phyloP scores from a whole-genome alignment of 129 eudicot genomes.

The Pseudognaphalium luteoalbum region DNA sequence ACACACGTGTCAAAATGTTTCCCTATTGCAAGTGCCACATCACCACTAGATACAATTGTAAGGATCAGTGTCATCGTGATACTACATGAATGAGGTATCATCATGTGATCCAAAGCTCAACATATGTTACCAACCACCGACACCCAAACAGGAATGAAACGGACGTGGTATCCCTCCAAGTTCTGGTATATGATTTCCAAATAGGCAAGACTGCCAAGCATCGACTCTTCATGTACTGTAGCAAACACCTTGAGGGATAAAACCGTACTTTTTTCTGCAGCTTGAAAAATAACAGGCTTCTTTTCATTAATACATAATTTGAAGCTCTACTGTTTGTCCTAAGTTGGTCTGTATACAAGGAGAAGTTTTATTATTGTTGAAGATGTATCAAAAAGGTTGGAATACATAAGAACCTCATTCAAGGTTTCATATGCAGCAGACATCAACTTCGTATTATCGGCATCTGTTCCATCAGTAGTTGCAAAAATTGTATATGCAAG shows the following conservation, averaged over 20 bases:
- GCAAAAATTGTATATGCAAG: slow-evolving; percentile 56
- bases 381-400: slow-evolving; percentile 53
- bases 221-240: slow-evolving; percentile 92
- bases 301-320: slow-evolving; percentile 53
- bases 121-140: slow-evolving; percentile 93
- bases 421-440: slow-evolving; percentile 78
- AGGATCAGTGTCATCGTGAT: slow-evolving; percentile 84
- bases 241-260: slow-evolving; percentile 70
- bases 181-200: slow-evolving; percentile 82
- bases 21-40: slow-evolving; percentile 93
- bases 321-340: slow-evolving; percentile 63
- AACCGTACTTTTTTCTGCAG: slow-evolving; percentile 69
- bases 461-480: slow-evolving; percentile 68
- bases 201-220: slow-evolving; percentile 94
- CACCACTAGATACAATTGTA: slow-evolving; percentile 71
- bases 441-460: slow-evolving; percentile 67
- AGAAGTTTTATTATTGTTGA: slow-evolving; percentile 62
- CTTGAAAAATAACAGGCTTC: slow-evolving; percentile 46
- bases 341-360: slow-evolving; percentile 62
- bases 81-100: slow-evolving; percentile 71
- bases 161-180: slow-evolving; percentile 83
- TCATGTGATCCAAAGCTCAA: slow-evolving; percentile 81
- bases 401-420: slow-evolving; percentile 71
- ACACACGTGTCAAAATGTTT: slow-evolving; percentile 74
- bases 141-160: slow-evolving; percentile 81